Base-by-base conservation (phyloP, 2,329 filamentous ascomycete genomes). In the Fusarium stilboides region DNA sequence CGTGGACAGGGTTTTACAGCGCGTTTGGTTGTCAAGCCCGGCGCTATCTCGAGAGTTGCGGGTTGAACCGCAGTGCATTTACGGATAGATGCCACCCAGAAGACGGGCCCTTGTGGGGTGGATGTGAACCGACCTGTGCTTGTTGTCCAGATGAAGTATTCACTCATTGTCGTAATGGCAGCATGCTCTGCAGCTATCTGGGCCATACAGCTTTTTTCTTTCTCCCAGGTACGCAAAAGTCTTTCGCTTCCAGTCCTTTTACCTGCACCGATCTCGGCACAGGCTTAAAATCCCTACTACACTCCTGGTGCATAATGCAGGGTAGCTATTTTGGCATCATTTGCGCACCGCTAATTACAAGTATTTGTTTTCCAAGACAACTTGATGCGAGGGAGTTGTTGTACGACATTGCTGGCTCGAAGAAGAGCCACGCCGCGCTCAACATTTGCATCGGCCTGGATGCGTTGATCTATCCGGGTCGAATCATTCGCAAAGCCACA, bases 41-140 rank as follows among this genome's bases (percentile, higher is more conserved):
- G 69, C 74, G 74, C 73, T 75, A 75, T 74, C 64, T 72, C 50
- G 70, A 76, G 72, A 77, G 74, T 73, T 74, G 74, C 76, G 76
- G 76, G 75, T 75, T 77, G 74, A 77, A 77, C 76, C 76, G 76
- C 70, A 60, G 62, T 77, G 76, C 76, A 77, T 75, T 47, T 47
- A 33, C 34, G 43, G 66, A 62, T 70, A 72, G 71, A 76, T 75
- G 73, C 68, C 69, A 71, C 68, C 60, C 45, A 57, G 62, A 56
- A 57, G 53, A 63, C 44, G 53, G 47, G 50, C 62, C 50, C 43
- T 68, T 15, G 68, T 72, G 72, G 70, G 67, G 55, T 40, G 49
- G 46, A 45, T 47, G 28, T 55, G 37, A 43, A 42, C 36, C 47
- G 20, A 67, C 57, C 26, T 69, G 55, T 52, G 34, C 55, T 57